These are phyloP conservation scores for Xylaria scruposa DNA, from an alignment of 495 filamentous ascomycete species.

Conservation along the genomic window DNA sequence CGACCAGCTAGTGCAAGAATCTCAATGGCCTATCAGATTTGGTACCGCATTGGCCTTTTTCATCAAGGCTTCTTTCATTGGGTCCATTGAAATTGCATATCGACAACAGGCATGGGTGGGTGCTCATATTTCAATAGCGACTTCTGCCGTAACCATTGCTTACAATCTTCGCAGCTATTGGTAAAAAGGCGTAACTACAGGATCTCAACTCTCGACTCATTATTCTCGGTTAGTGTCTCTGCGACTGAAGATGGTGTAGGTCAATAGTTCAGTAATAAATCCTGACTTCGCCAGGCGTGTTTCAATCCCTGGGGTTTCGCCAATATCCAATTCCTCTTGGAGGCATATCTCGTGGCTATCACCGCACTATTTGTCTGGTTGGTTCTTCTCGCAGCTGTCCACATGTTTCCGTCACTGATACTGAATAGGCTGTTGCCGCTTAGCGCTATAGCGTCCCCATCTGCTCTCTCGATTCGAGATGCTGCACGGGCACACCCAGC, in stretches of 20 bases:
- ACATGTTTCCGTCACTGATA: not conserved
- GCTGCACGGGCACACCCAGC: not conserved
- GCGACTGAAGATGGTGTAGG: not conserved
- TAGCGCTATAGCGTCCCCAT: not conserved
- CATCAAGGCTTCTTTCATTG: not conserved
- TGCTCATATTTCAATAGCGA: not conserved
- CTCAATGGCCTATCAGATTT: constrained; percentile 12
- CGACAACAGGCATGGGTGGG: not conserved
- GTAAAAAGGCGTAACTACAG: not conserved
- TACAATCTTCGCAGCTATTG: not conserved
- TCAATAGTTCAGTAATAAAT: not conserved
- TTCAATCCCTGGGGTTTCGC: not conserved
- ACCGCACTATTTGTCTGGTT: not conserved
- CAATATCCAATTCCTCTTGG: not conserved
- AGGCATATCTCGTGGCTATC: not conserved
- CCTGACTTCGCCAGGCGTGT: not conserved
- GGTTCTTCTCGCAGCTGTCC: not conserved
- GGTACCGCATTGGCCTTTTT: not conserved
- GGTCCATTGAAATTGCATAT: not conserved
- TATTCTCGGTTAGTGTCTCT: not conserved
- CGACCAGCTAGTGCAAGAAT: constrained; percentile 3
- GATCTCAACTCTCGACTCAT: not conserved
- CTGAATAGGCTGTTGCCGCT: not conserved
- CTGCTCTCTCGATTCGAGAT: not conserved
- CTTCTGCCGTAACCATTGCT: not conserved